Percentiles rank a stretch among this genome's conserved stretches.
phyloP scores from a whole-genome alignment of 495 filamentous ascomycete genomes.

The Penicillium salamii region DNA sequence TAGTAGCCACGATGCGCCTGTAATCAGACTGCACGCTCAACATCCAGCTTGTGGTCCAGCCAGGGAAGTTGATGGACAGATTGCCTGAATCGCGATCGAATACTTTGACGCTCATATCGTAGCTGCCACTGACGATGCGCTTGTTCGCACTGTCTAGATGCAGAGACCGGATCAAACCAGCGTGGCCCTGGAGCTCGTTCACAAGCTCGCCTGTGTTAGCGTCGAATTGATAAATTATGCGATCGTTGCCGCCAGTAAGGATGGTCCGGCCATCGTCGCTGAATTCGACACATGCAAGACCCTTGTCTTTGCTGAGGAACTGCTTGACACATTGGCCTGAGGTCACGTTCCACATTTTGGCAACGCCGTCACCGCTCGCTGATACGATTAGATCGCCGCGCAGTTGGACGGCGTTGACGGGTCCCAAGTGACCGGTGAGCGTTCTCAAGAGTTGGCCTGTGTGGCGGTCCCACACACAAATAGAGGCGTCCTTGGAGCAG shows the following conservation, averaged over 20 bases:
- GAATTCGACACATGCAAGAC: conserved; percentile 93
- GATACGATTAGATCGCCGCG: conserved; percentile 88
- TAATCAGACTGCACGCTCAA: conserved; percentile 94
- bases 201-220: conserved; percentile 83
- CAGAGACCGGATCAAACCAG: conserved; percentile 77
- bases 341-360: conserved; percentile 91
- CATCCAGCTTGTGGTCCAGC: conserved; percentile 96
- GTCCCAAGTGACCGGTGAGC: conserved; percentile 78
- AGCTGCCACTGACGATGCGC: conserved; percentile 84
- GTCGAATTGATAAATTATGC: conserved; percentile 91
- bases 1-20: conserved; percentile 85
- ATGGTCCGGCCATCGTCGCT: conserved; percentile 86
- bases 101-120: conserved; percentile 91
- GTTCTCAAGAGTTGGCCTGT: conserved; percentile 71
- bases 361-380: conserved; percentile 86
- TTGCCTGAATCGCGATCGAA: conserved; percentile 77
- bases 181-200: conserved; percentile 72
- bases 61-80: conserved; percentile 70
- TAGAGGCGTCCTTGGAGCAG: conserved; percentile 89
- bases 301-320: conserved; percentile 80
- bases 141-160: conserved; percentile 82
- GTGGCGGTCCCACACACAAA: conserved; percentile 88
- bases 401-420: conserved; percentile 93
- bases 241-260: conserved; percentile 89
- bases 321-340: conserved; percentile 82